Conservation (phyloP, 1,284 basidiomycete genomes). For the Leccinum glutinopallens region DNA sequence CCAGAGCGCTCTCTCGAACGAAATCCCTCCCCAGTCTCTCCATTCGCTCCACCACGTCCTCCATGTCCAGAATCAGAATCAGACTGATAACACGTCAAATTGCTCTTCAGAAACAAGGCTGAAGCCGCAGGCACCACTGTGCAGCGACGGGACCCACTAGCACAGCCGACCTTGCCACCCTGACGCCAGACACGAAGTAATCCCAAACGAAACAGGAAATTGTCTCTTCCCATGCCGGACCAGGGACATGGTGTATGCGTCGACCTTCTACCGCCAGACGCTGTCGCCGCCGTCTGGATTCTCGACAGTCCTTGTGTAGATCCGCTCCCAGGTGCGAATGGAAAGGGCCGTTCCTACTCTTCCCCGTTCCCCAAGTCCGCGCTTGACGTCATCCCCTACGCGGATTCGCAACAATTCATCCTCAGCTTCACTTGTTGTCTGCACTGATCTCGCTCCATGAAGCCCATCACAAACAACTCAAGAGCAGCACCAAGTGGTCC, state of each 20-base stretch:
- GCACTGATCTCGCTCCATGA: constrained; percentile 57
- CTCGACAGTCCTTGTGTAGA: constrained; percentile 20
- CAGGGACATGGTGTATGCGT: constrained; percentile 33
- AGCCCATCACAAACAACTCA: constrained; percentile 48
- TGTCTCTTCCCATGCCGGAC: constrained; percentile 41
- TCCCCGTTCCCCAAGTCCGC: constrained; percentile 60
- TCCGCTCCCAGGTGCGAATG: constrained; percentile 35
- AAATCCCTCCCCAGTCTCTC: too few relatives aligned
- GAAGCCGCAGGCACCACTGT: too few relatives aligned
- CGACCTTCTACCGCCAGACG: neutral
- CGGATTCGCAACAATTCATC: constrained; percentile 37
- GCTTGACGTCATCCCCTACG: constrained; percentile 43
- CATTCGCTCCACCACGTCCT: too few relatives aligned
- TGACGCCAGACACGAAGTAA: too few relatives aligned
- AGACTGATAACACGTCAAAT: too few relatives aligned
- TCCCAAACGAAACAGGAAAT: too few relatives aligned
- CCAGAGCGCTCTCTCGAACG: too few relatives aligned
- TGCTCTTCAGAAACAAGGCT: too few relatives aligned
- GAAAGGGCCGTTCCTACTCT: constrained; percentile 64
- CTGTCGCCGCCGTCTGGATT: neutral
- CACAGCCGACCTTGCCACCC: too few relatives aligned
- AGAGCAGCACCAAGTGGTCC: constrained; percentile 55
- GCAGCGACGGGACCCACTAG: too few relatives aligned
- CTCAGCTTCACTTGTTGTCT: constrained; percentile 60
- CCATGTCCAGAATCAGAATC: too few relatives aligned